phyloP scores from a whole-genome alignment of 176 grass and related monocot species.

The Themeda triandra region DNA sequence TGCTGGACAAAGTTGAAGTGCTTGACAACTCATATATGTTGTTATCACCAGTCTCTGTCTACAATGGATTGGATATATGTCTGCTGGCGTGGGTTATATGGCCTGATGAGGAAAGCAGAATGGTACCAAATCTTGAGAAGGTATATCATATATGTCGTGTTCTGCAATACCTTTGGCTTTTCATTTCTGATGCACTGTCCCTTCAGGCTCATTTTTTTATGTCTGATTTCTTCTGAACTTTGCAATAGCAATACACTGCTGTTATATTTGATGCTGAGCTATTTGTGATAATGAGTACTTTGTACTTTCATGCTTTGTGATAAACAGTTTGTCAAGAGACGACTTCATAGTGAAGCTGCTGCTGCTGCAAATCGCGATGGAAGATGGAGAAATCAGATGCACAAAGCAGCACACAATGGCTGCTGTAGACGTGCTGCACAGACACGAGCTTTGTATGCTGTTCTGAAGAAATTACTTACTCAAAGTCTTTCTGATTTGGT shows the following conservation, averaged over 20 bases:
- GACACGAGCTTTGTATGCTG: conserved; percentile 67
- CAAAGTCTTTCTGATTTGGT: conserved; percentile 67
- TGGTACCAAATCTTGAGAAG: conserved; percentile 82
- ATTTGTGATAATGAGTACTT: not conserved
- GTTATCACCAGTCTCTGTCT: conserved; percentile 58
- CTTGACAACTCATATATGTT: conserved; percentile 68
- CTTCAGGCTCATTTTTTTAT: not conserved
- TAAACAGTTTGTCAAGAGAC: conserved; percentile 75
- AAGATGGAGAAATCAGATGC: conserved; percentile 95
- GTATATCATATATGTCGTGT: conserved; percentile 35
- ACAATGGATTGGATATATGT: conserved; percentile 71
- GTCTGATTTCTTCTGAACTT: not conserved
- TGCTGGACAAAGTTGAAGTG: conserved; percentile 56
- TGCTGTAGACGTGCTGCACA: conserved; percentile 84
- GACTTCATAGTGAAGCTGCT: conserved; percentile 58
- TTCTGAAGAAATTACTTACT: conserved; percentile 63
- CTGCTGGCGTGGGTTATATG: conserved; percentile 82
- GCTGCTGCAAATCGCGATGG: conserved; percentile 84
- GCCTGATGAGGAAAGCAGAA: conserved; percentile 95
- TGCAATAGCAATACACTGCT: not conserved
- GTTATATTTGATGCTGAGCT: conserved; percentile 5
- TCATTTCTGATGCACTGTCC: not conserved
- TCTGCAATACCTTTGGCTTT: not conserved
- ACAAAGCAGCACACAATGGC: conserved; percentile 91
- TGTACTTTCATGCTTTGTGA: not conserved